A percentile compares a stretch with the other conserved stretches of the same genome.
These are phyloP conservation scores for Allium fistulosum DNA, from an alignment of 106 monocot genomes.

Conservation along the genomic window DNA sequence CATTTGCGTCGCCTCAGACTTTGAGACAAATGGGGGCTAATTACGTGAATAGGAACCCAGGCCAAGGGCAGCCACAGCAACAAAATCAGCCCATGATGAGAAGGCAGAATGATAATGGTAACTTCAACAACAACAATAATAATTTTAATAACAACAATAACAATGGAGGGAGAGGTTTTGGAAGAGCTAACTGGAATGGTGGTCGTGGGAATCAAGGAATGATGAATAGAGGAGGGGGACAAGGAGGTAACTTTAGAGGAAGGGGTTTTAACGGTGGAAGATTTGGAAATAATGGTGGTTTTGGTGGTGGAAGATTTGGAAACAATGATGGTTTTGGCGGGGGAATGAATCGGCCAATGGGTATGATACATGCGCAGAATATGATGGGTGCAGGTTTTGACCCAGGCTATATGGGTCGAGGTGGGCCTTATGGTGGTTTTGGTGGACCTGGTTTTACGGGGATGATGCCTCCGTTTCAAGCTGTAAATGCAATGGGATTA, in stretches of 20 bases:
- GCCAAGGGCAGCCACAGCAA: constrained; percentile 18
- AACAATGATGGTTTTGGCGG: constrained; percentile 21
- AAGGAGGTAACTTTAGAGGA: constrained; percentile 29
- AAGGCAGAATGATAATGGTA: too few relatives aligned
- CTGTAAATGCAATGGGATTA: constrained; percentile 23
- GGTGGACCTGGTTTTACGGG: constrained; percentile 44
- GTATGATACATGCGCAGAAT: constrained; percentile 43
- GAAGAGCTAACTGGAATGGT: constrained; percentile 23
- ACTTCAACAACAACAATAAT: too few relatives aligned
- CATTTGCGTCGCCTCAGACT: constrained; percentile 47
- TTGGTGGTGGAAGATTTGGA: constrained; percentile 21
- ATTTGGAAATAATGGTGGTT: constrained; percentile 20
- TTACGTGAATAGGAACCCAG: constrained; percentile 29
- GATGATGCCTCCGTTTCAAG: constrained; percentile 52
- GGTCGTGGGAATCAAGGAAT: constrained; percentile 20
- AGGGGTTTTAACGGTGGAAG: constrained; percentile 28
- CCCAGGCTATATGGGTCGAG: constrained; percentile 52
- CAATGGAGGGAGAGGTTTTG: constrained; percentile 26
- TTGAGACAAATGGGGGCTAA: constrained; percentile 35
- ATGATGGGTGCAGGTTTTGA: constrained; percentile 56
- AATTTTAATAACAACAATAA: constrained; percentile 6
- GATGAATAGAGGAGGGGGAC: constrained; percentile 20
- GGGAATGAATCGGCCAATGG: constrained; percentile 1
- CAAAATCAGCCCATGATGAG: constrained; percentile 12
- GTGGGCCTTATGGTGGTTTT: constrained; percentile 51